These are phyloP conservation scores for Ulota crispa DNA, from an alignment of 225 moss, liverwort and hornwort genomes.

Conservation along the genomic window DNA sequence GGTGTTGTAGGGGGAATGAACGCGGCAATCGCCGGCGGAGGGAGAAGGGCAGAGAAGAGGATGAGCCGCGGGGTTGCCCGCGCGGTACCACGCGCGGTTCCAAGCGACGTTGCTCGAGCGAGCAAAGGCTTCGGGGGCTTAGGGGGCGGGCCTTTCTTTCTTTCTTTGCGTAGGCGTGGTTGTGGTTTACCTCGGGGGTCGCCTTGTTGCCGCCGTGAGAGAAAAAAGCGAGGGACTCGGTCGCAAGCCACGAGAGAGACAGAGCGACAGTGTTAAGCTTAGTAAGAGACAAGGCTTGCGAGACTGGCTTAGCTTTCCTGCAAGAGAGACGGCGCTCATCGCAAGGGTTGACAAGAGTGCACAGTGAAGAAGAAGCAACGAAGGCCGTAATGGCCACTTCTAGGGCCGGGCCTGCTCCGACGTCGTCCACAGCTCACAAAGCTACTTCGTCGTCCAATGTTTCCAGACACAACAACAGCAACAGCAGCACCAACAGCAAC, in stretches of 20 bases:
- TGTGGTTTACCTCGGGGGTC: conserved; percentile 1
- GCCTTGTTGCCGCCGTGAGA: conserved; percentile 5
- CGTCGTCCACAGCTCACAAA: conserved; percentile 43
- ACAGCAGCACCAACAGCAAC: conserved; percentile 22
- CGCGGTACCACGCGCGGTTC: conserved; percentile 5
- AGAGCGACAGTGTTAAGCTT: background rate
- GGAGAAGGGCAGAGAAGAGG: background rate
- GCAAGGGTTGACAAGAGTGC: background rate
- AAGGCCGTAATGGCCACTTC: conserved; percentile 63
- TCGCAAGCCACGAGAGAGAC: too few relatives aligned
- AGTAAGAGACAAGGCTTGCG: background rate
- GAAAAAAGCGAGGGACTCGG: background rate
- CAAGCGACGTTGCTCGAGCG: background rate
- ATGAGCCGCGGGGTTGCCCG: background rate
- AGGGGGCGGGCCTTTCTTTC: background rate
- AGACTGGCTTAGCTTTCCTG: conserved; percentile 27
- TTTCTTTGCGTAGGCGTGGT: conserved; percentile 23
- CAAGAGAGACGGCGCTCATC: background rate
- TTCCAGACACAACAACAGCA: conserved; percentile 40
- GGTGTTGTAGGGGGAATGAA: too few relatives aligned
- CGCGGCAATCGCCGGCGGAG: conserved; percentile 8
- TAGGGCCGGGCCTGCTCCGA: conserved; percentile 62
- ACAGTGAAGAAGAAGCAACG: conserved; percentile 10
- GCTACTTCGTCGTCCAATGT: conserved; percentile 45
- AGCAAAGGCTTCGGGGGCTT: conserved; percentile 35